Conservation (phyloP, 768 basidiomycete species). For the Symmetrospora coprosmae region DNA sequence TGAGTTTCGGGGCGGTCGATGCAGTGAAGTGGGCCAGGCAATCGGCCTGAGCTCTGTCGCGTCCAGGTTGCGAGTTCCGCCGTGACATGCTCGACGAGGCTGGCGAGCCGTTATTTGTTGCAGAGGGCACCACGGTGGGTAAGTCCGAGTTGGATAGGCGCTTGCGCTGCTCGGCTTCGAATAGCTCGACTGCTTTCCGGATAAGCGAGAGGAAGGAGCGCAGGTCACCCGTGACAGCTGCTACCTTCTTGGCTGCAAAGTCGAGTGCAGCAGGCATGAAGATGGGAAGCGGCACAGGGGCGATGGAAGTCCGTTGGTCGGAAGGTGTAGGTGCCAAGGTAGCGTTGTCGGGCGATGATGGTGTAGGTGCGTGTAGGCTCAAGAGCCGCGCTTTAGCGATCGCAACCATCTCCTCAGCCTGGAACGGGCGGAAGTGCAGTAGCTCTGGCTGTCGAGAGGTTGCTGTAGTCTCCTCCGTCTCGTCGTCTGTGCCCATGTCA, state of each 20-base stretch:
- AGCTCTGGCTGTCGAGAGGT: slow-evolving; percentile 36
- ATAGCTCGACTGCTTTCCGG: slow-evolving; percentile 61
- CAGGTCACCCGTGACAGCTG: slow-evolving; percentile 68
- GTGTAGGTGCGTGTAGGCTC: slow-evolving; percentile 39
- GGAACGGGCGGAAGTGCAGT: slow-evolving; percentile 69
- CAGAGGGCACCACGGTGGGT: slow-evolving; percentile 34
- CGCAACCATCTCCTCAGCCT: slow-evolving; percentile 52
- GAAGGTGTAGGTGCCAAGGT: too few species aligned
- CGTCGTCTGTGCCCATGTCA: slow-evolving; percentile 36
- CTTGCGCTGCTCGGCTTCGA: slow-evolving; percentile 39
- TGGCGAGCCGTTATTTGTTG: slow-evolving; percentile 36
- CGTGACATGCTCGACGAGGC: not conserved
- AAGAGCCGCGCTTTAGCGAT: slow-evolving; percentile 55
- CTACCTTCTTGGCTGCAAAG: slow-evolving; percentile 64
- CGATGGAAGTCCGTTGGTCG: slow-evolving; percentile 27
- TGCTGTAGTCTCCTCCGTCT: slow-evolving; percentile 17
- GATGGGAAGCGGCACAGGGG: slow-evolving; percentile 35
- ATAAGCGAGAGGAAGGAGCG: slow-evolving; percentile 65
- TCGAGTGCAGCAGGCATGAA: slow-evolving; percentile 52
- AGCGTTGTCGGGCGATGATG: not conserved
- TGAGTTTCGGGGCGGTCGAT: slow-evolving; percentile 38
- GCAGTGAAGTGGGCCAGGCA: slow-evolving; percentile 9
- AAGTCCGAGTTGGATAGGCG: slow-evolving; percentile 22
- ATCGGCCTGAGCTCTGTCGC: not conserved
- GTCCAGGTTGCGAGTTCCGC: not conserved